Percentiles rank a stretch among this genome's conserved stretches.
Conservation (phyloP, 2,329 filamentous ascomycete genomes). For the Microdochium paspali region DNA sequence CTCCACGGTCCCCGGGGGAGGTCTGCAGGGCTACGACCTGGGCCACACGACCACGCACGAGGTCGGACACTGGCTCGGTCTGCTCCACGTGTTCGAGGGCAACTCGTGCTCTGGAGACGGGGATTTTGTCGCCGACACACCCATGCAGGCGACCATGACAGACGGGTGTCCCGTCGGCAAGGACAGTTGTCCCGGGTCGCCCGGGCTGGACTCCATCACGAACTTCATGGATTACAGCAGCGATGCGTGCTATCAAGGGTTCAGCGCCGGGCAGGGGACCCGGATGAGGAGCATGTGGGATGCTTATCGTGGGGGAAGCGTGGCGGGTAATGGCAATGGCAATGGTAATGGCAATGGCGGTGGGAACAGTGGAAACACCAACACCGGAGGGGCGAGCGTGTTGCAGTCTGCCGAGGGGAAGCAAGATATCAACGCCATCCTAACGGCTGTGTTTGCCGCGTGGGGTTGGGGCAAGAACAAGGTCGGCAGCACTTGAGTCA, state of each 20-base stretch:
- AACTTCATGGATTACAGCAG: slow-evolving; percentile 29
- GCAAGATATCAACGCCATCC: background rate
- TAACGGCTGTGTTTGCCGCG: too few relatives aligned
- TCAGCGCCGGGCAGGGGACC: slow-evolving; percentile 23
- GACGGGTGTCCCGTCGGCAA: slow-evolving; percentile 26
- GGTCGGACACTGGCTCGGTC: slow-evolving; percentile 12
- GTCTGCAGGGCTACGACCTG: slow-evolving; percentile 16
- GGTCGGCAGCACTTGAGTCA: too few relatives aligned
- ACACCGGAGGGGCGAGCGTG: background rate
- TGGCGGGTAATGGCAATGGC: background rate
- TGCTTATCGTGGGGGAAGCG: too few relatives aligned
- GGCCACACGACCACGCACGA: slow-evolving; percentile 28
- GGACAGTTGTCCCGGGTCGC: slow-evolving; percentile 18
- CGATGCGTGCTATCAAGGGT: slow-evolving; percentile 28
- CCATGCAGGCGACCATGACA: slow-evolving; percentile 23
- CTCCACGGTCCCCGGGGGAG: slow-evolving; percentile 14
- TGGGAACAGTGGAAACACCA: background rate
- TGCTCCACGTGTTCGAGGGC: slow-evolving; percentile 32
- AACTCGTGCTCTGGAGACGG: slow-evolving; percentile 24
- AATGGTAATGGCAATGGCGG: background rate
- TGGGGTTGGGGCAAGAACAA: too few relatives aligned
- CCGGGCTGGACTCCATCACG: slow-evolving; percentile 21
- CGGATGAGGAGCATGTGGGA: slow-evolving; percentile 7
- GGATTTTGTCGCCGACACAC: slow-evolving; percentile 29
- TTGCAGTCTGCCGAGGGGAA: background rate